Base-by-base conservation (phyloP, 345 rosid genomes). In the Arabis alpina region DNA sequence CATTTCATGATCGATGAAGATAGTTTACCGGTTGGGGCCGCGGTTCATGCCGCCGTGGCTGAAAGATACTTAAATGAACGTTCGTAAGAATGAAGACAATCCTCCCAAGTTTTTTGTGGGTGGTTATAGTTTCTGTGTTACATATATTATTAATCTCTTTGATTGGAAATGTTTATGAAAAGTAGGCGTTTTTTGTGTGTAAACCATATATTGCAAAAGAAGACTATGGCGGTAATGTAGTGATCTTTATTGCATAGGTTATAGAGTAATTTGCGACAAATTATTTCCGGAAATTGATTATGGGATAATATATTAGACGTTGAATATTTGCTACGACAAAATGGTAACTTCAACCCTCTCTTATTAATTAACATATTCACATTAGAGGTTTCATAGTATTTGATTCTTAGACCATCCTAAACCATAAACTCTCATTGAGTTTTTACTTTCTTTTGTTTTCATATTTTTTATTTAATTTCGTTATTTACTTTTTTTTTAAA, bases 1-100 rank as follows among this genome's bases (percentile, higher is more conserved):
- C 78, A 85, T 76, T 92, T 92, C 64, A 87, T 81, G 91, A 82
- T 92, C 27, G 98, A 92, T 41, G 98, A 92, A 80, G 93, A 88
- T 57, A 90, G 76, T 58, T 88, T 92, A 37, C 93, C 96, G 0
- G 30, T 86, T 6, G 98, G 98, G 6, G 95, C 96, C 1, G 91
- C 95, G 0, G 74, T 84, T 50, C 98, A 92, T 60, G 96, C 95
- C 2, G 72, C 87, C 7, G 80, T 92, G 48, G 98, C 95, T 10
- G 98, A 89, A 73, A 86, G 96, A 77, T 92, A 86, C 74, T 85
- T 92, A 28, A 76, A 72, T 50, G 88, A 78, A 66, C 27, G 6
- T 61, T 49, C 5, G 32, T 54, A 32, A 61, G 14, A 24, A 41
- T 2, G 15, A 25, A 45, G 10, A 45, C 5, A 57, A 66, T 6